phyloP scores from a whole-genome alignment of 176 grass and related monocot genomes.

The Carex parvula region DNA sequence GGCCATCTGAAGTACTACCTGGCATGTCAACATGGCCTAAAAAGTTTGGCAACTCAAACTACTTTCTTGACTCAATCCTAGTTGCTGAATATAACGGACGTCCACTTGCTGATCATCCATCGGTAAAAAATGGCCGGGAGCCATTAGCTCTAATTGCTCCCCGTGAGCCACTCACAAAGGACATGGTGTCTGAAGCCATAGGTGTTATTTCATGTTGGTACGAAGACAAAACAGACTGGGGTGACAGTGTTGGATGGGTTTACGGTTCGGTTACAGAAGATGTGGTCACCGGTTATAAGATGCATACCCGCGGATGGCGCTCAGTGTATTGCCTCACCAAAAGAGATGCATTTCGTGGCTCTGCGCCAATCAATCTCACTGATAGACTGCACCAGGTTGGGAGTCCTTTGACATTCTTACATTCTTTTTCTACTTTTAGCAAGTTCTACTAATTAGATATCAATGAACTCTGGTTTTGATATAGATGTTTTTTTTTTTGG shows the following conservation, averaged over 20 bases:
- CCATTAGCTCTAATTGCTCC: constrained; percentile 22
- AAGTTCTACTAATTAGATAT: not conserved
- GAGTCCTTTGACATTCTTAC: not conserved
- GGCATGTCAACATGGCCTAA: constrained; percentile 24
- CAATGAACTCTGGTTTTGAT: not conserved
- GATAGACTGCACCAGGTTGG: constrained; percentile 24
- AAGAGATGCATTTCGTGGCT: constrained; percentile 18
- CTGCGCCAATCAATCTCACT: constrained; percentile 29
- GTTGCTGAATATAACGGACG: constrained; percentile 19
- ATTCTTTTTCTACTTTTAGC: not conserved
- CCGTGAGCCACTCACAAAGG: not conserved
- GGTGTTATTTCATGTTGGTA: constrained; percentile 28
- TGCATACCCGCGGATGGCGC: constrained; percentile 29
- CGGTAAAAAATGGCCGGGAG: constrained; percentile 16
- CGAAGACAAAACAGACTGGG: constrained; percentile 27
- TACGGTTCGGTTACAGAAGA: constrained; percentile 25
- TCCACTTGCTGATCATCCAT: constrained; percentile 23
- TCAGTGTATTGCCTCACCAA: constrained; percentile 25
- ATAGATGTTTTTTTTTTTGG: not conserved
- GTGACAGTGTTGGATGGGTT: constrained; percentile 26
- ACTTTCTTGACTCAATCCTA: constrained; percentile 18
- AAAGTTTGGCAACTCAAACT: constrained; percentile 24
- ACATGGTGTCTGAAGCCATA: constrained; percentile 25
- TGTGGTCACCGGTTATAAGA: constrained; percentile 27
- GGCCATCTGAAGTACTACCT: not conserved